Conservation (phyloP, 371 early-diverging fungal genomes). For the Mucor plumbeus region DNA sequence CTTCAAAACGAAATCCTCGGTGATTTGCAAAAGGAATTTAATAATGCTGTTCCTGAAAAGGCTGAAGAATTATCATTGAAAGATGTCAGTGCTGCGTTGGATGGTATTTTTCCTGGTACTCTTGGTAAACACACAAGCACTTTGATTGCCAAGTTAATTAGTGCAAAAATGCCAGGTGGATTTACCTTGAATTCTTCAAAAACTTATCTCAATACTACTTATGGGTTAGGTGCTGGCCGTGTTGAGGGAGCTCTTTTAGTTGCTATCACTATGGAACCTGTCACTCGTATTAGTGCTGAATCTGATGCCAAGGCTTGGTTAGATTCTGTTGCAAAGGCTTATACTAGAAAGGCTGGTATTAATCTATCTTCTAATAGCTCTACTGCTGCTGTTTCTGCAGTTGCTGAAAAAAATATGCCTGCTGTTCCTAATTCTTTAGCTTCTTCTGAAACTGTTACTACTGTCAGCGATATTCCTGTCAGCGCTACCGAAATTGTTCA, state of each 20-base stretch:
- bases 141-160: conserved; percentile 82
- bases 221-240: conserved; percentile 86
- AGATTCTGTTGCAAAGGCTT: conserved; percentile 74
- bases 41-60: conserved; percentile 85
- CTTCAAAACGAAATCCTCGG: conserved; percentile 96
- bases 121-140: conserved; percentile 86
- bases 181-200: conserved; percentile 83
- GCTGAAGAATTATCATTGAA: conserved; percentile 88
- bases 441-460: conserved; percentile 25
- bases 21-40: conserved; percentile 93
- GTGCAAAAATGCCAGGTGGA: conserved; percentile 94
- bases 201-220: conserved; percentile 66
- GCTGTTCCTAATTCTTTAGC: conserved; percentile 62
- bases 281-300: conserved; percentile 77
- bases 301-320: conserved; percentile 90
- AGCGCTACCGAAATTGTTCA: conserved; percentile 80
- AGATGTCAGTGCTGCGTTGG: conserved; percentile 79
- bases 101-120: conserved; percentile 63
- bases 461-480: conserved; percentile 74
- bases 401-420: conserved; percentile 32
- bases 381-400: conserved; percentile 59
- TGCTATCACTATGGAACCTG: conserved; percentile 86
- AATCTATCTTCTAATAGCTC: conserved; percentile 64
- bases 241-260: conserved; percentile 82
- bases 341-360: conserved; percentile 81